phyloP scores from a whole-genome alignment of 805 yeast genomes.

The Blastobotrys robertii region DNA sequence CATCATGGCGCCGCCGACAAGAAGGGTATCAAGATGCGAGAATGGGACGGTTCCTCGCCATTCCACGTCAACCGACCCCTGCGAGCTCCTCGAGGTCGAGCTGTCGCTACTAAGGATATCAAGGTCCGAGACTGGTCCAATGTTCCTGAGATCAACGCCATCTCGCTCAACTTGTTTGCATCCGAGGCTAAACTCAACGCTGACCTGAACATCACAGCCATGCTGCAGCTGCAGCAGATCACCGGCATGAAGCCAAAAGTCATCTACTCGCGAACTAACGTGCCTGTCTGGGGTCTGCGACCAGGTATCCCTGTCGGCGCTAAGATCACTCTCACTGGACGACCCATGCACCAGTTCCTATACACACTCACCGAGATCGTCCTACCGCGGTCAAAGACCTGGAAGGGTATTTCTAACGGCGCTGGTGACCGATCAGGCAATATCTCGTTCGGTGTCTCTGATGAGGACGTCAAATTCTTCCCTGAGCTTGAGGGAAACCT shows the following conservation, averaged over 20 bases:
- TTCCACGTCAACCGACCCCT: constrained; percentile 78
- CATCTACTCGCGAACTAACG: constrained; percentile 66
- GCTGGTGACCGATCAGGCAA: constrained; percentile 84
- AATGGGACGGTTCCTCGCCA: constrained; percentile 83
- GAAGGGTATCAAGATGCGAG: constrained; percentile 62
- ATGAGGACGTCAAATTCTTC: constrained; percentile 69
- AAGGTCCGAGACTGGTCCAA: constrained; percentile 56
- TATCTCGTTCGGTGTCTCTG: constrained; percentile 71
- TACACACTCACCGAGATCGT: constrained; percentile 85
- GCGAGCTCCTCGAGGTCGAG: constrained; percentile 66
- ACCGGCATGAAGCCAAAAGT: constrained; percentile 81
- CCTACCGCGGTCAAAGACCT: constrained; percentile 85
- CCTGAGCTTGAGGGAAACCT: constrained; percentile 90
- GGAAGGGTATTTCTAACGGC: constrained; percentile 61
- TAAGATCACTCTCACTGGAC: constrained; percentile 64
- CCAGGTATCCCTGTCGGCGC: constrained; percentile 90
- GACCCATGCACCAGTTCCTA: constrained; percentile 76
- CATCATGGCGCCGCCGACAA: constrained; percentile 48
- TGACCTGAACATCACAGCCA: constrained; percentile 66
- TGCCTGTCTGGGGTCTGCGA: constrained; percentile 78
- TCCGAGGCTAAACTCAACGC: constrained; percentile 50
- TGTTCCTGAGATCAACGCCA: constrained; percentile 60
- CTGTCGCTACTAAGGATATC: constrained; percentile 65
- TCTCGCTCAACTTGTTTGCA: constrained; percentile 68
- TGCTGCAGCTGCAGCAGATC: constrained; percentile 78